Conservation (phyloP, 768 basidiomycete genomes). For the Lactifluus echinatus region DNA sequence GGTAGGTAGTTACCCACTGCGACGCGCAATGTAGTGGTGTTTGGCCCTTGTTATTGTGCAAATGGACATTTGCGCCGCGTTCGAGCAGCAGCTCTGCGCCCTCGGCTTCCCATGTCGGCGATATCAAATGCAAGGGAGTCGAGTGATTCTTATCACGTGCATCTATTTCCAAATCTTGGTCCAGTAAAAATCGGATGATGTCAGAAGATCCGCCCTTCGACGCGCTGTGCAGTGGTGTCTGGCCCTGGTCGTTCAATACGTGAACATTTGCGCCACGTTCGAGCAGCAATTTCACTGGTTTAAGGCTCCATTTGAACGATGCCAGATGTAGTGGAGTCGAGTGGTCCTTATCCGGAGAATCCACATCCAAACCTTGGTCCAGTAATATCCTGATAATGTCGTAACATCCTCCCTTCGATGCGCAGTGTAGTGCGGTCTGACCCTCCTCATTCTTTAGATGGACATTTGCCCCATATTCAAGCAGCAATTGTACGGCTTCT, state of each 20-base stretch:
- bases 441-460: too few relatives aligned
- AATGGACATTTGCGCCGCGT: not conserved
- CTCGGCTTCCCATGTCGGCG: not conserved
- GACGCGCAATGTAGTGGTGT: not conserved
- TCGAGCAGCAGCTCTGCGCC: not conserved
- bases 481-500: too few relatives aligned
- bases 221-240: not conserved
- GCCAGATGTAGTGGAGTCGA: not conserved
- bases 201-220: not conserved
- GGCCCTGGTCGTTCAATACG: not conserved
- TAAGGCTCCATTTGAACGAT: not conserved
- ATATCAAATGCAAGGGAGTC: not conserved
- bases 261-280: not conserved
- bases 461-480: too few relatives aligned
- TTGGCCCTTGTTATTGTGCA: not conserved
- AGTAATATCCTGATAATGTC: too few relatives aligned
- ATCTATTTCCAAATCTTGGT: not conserved
- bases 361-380: too few relatives aligned
- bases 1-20: too few relatives aligned
- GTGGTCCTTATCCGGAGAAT: too few relatives aligned
- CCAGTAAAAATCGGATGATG: not conserved
- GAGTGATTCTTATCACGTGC: not conserved
- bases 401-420: too few relatives aligned
- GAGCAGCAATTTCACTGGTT: not conserved
- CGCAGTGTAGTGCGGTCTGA: too few relatives aligned